phyloP scores from a whole-genome alignment of 805 yeast species.

The Naumovozyma castellii region DNA sequence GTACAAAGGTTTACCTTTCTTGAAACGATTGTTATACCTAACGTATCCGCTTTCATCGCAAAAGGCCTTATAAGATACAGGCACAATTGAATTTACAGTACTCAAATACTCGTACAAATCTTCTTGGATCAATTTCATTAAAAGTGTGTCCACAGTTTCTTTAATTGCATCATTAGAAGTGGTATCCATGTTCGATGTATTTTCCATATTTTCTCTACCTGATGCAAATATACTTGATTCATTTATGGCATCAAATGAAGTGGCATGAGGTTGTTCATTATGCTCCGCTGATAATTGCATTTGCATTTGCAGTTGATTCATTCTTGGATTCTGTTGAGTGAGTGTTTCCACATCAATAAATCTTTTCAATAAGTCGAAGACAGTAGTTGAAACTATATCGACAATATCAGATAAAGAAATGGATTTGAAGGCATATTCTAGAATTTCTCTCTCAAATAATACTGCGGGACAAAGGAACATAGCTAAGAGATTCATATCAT shows the following conservation, averaged over 20 bases:
- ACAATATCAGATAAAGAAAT: conserved; percentile 14
- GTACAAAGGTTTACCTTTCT: conserved; percentile 1
- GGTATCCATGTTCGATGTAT: too few species aligned
- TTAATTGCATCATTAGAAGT: background rate
- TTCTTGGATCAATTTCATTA: conserved; percentile 7
- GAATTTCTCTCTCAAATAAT: conserved; percentile 12
- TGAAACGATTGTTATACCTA: conserved; percentile 9
- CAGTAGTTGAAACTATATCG: conserved; percentile 6
- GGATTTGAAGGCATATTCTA: conserved; percentile 11
- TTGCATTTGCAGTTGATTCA: background rate
- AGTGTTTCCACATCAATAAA: conserved; percentile 5
- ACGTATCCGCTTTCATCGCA: conserved; percentile 10
- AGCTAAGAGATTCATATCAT: conserved; percentile 10
- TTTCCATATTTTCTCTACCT: too few species aligned
- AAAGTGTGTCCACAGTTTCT: conserved; percentile 1
- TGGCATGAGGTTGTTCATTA: background rate
- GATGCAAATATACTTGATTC: background rate
- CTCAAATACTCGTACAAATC: conserved; percentile 14
- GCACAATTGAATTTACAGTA: conserved; percentile 13
- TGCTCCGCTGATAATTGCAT: background rate
- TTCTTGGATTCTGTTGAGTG: background rate
- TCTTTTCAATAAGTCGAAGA: conserved; percentile 5
- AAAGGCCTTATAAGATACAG: conserved; percentile 10
- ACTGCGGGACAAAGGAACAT: conserved; percentile 13
- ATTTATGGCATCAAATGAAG: background rate